Conservation (phyloP, 225 moss, liverwort and hornwort species). For the Sphagnum contortum region DNA sequence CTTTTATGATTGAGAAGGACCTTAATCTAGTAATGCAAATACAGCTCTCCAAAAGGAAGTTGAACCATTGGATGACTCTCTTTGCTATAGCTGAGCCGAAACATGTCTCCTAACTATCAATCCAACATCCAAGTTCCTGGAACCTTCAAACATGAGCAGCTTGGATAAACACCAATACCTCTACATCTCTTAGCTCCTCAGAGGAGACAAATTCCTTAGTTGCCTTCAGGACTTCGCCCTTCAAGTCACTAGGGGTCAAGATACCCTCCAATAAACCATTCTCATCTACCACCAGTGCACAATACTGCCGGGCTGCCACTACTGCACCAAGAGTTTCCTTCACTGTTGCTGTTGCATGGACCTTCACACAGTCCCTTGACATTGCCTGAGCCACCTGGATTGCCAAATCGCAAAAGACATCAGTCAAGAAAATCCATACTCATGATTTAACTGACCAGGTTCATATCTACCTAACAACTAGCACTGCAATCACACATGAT, state of each 20-base stretch:
- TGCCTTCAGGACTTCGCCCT: constrained; percentile 29
- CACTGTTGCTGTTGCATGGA: constrained; percentile 41
- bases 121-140: too few species aligned
- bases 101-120: too few species aligned
- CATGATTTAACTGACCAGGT: too few species aligned
- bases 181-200: constrained; percentile 8
- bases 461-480: too few species aligned
- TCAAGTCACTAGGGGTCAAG: constrained; percentile 28
- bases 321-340: constrained; percentile 42
- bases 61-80: too few species aligned
- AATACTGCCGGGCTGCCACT: constrained; percentile 28
- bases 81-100: too few species aligned
- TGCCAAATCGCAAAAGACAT: background rate
- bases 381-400: constrained; percentile 31
- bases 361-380: constrained; percentile 30
- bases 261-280: constrained; percentile 48
- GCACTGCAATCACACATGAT: too few species aligned
- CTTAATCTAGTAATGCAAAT: too few species aligned
- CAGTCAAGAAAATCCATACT: too few species aligned
- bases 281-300: constrained; percentile 43
- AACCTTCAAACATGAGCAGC: too few species aligned
- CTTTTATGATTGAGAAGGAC: too few species aligned
- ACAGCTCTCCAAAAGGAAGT: too few species aligned
- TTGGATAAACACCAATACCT: constrained; percentile 10
- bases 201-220: constrained; percentile 26